Base-by-base conservation (phyloP, 805 yeast species). In the Saccharomyces jurei region DNA sequence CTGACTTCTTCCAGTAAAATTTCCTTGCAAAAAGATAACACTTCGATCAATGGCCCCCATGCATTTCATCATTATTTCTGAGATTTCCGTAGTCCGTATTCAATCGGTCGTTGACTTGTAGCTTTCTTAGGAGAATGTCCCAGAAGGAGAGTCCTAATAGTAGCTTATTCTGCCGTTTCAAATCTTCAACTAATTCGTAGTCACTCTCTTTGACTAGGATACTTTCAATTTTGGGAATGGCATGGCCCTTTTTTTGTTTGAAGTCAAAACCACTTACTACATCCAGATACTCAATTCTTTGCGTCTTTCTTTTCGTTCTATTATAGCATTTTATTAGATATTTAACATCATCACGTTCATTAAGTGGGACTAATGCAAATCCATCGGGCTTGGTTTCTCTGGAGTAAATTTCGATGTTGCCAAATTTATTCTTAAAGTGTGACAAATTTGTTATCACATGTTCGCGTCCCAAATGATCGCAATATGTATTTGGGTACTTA, bases 221-320 rank as follows among this genome's bases (percentile, higher is more conserved):
- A 11, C 60, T 57, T 6, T 56, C 52, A 2, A 60, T 56, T 6
- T 55, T 52, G 1, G 69, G 67, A 2, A 65, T 52, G 2, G 68
- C 69, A 52, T 54, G 62, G 1, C 67, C 68, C 4, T 63, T 61
- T 36, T 52, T 62, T 41, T 58, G 55, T 48, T 55, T 62, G 36
- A 67, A 67, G 56, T 65, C 58, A 49, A 66, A 67, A 1, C 70
- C 71, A 44, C 61, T 58, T 5, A 67, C 66, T 1, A 66, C 65
- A 11, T 65, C 63, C 8, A 64, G 4, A 32, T 54, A 64, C 28
- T 57, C 56, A 0, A 66, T 55, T 17, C 21, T 41, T 2, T 41
- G 29, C 14, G 50, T 44, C 11, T 47, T 47, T 22, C 44, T 52
- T n/a, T 27, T 13, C 6, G 41, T 36, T 36, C 47, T 55, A 50